These are phyloP conservation scores for Raphanus raphanistrum DNA, from an alignment of 345 rosid species.

Conservation along the genomic window DNA sequence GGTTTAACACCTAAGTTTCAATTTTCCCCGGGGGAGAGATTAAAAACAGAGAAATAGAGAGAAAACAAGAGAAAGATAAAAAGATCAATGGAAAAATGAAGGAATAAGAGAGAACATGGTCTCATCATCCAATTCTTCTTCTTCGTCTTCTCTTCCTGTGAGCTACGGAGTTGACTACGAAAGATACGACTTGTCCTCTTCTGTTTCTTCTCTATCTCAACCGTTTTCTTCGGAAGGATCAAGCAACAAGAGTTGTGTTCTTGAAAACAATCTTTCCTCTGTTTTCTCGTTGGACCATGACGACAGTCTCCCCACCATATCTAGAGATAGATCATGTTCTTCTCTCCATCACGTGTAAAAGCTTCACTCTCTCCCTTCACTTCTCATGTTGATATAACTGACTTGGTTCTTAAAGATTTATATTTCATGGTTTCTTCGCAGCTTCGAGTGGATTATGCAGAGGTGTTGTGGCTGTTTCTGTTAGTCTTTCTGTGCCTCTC, in stretches of 20 bases:
- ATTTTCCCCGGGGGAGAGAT: conserved; percentile 2
- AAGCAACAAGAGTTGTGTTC: conserved; percentile 22
- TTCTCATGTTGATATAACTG: neutral
- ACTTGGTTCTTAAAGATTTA: neutral
- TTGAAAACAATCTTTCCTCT: conserved; percentile 8
- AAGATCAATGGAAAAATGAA: conserved; percentile 24
- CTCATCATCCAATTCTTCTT: conserved; percentile 18
- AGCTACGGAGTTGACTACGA: conserved; percentile 38
- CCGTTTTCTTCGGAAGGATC: conserved; percentile 28
- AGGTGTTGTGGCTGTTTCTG: conserved; percentile 32
- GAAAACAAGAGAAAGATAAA: neutral
- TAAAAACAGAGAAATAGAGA: neutral
- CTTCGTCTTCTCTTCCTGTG: conserved; percentile 34
- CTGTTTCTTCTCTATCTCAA: conserved; percentile 31
- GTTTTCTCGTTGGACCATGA: conserved; percentile 30
- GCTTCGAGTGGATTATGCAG: conserved; percentile 30
- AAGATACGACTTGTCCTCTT: conserved; percentile 33
- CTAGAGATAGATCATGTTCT: conserved; percentile 30
- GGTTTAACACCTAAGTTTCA: conserved; percentile 36
- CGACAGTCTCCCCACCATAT: neutral
- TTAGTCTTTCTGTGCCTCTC: conserved; percentile 1
- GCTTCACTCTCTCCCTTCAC: neutral
- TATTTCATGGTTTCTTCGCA: conserved; percentile 17
- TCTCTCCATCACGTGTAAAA: conserved; percentile 34
- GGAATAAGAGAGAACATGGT: conserved; percentile 19